Percentiles rank a stretch among this genome's conserved stretches.
Evolutionary conservation across 1,139 yeast species (phyloP).

Genomic region (Yamadazyma buinensis): DNA sequence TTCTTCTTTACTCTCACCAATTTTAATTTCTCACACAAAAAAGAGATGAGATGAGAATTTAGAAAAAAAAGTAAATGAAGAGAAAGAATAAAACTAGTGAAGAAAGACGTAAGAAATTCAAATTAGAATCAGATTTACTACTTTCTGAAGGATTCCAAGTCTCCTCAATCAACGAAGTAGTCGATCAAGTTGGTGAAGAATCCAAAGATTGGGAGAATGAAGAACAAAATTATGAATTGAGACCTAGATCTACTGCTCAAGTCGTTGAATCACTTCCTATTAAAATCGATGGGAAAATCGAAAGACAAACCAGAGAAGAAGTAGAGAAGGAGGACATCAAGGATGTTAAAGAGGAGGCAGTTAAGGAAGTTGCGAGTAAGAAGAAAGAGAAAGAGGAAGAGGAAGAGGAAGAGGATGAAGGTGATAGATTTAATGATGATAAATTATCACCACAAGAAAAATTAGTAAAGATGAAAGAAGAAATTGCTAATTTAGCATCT

Average conservation of each 20-base stretch:
- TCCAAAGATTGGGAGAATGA: constrained; percentile 46
- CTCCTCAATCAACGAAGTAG: no score
- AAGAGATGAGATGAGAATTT: constrained; percentile 10
- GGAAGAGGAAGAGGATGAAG: constrained; percentile 24
- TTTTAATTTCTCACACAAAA: no score
- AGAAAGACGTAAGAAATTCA: constrained; percentile 49
- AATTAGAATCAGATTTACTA: constrained; percentile 43
- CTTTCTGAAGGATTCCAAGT: no score
- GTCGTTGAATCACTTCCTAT: constrained; percentile 79
- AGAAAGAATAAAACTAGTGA: constrained; percentile 43
- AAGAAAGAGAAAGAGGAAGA: constrained; percentile 29
- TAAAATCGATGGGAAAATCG: constrained; percentile 68
- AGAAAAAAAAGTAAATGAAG: constrained; percentile 25
- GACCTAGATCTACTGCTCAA: constrained; percentile 45
- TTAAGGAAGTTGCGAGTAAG: constrained; percentile 31
- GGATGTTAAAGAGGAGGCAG: constrained; percentile 26
- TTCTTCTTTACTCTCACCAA: no score
- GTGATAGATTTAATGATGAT: constrained; percentile 42
- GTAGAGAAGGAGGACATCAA: constrained; percentile 18
- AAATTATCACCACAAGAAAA: constrained; percentile 53
- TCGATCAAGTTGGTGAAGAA: constrained; percentile 10
- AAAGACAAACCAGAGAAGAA: constrained; percentile 52
- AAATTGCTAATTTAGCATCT: constrained; percentile 78
- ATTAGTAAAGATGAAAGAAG: constrained; percentile 67
- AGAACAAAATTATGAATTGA: constrained; percentile 66